These are phyloP conservation scores for Solanum hybrid DNA, from an alignment of 305 asterid genomes.

Conservation along the genomic window DNA sequence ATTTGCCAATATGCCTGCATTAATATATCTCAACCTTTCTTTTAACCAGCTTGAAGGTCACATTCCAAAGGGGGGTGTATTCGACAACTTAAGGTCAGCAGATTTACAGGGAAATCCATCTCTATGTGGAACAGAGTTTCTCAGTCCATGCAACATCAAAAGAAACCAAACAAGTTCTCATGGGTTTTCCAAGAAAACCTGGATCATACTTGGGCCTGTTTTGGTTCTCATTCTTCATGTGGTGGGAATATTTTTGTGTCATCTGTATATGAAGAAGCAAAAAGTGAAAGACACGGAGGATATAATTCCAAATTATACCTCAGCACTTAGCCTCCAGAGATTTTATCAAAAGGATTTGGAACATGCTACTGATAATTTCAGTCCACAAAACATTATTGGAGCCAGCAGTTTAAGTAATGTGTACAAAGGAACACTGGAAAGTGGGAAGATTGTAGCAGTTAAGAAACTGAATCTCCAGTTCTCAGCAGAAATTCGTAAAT, in stretches of 20 bases:
- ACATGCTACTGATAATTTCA: constrained; percentile 49
- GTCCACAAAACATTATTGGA: constrained; percentile 51
- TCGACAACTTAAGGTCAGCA: constrained; percentile 17
- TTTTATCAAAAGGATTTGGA: constrained; percentile 36
- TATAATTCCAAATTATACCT: constrained; percentile 13
- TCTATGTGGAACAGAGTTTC: constrained; percentile 44
- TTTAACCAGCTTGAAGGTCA: constrained; percentile 63
- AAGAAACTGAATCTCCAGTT: constrained; percentile 54
- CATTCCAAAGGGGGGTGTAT: constrained; percentile 48
- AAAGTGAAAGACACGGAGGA: not conserved
- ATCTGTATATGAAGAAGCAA: constrained; percentile 15
- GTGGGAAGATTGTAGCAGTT: constrained; percentile 46
- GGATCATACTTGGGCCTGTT: constrained; percentile 27
- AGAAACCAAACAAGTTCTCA: constrained; percentile 8
- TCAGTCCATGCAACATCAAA: constrained; percentile 21
- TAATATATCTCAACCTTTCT: constrained; percentile 61
- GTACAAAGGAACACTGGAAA: constrained; percentile 46
- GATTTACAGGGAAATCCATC: constrained; percentile 47
- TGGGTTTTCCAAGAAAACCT: constrained; percentile 22
- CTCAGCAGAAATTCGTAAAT: constrained; percentile 47
- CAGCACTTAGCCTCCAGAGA: constrained; percentile 41
- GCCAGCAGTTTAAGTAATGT: constrained; percentile 65
- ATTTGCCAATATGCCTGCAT: constrained; percentile 32
- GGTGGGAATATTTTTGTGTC: constrained; percentile 11
- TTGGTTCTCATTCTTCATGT: constrained; percentile 21